These are phyloP conservation scores for Malassezia yamatoensis DNA, from an alignment of 1,284 basidiomycete genomes.

Conservation along the genomic window DNA sequence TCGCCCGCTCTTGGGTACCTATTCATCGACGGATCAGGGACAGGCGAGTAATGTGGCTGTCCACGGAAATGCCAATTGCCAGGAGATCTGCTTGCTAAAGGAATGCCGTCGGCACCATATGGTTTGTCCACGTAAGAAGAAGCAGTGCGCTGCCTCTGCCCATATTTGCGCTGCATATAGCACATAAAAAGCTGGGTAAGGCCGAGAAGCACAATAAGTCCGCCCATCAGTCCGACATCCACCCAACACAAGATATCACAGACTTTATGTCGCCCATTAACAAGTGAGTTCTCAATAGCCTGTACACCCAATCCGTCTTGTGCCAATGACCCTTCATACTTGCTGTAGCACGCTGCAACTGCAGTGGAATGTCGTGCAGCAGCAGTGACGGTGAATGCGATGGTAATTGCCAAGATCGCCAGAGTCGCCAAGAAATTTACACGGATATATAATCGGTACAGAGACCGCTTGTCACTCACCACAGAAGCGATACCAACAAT, in stretches of 20 bases:
- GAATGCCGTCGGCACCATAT: neutral
- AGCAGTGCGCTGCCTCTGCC: slow-evolving; percentile 28
- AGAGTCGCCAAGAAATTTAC: slow-evolving; percentile 39
- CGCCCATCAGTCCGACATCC: slow-evolving; percentile 40
- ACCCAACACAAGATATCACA: slow-evolving; percentile 45
- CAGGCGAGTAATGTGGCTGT: neutral
- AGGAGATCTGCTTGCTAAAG: neutral
- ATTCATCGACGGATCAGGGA: too few species aligned
- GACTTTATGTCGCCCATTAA: slow-evolving; percentile 12
- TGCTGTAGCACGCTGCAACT: slow-evolving; percentile 20
- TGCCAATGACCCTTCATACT: slow-evolving; percentile 5
- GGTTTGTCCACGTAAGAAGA: neutral
- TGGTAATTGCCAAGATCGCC: slow-evolving; percentile 24
- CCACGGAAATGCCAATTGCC: neutral
- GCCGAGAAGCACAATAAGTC: slow-evolving; percentile 35
- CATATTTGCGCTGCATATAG: slow-evolving; percentile 36
- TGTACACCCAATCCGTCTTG: slow-evolving; percentile 9
- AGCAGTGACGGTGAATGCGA: slow-evolving; percentile 33
- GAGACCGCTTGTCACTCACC: slow-evolving; percentile 23
- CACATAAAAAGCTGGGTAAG: slow-evolving; percentile 47
- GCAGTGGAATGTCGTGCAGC: slow-evolving; percentile 29
- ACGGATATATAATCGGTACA: slow-evolving; percentile 40
- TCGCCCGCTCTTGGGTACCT: too few species aligned
- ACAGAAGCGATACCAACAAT: slow-evolving; percentile 32
- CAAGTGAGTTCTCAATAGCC: slow-evolving; percentile 9